Conservation (phyloP, 2,329 filamentous ascomycete genomes). For the Knoxdaviesia capensis region DNA sequence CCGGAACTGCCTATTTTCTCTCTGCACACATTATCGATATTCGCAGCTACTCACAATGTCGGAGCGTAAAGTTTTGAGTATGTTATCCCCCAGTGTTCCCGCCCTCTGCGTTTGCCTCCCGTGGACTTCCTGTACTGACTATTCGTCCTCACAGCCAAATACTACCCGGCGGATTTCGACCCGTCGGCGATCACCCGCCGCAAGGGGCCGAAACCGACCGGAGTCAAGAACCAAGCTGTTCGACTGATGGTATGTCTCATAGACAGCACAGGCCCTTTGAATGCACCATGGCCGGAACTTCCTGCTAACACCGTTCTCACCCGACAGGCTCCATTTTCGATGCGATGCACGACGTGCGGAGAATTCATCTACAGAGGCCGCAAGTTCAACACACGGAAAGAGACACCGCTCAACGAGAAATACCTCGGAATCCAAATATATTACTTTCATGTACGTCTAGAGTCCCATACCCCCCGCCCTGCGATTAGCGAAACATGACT, state of each 20-base stretch:
- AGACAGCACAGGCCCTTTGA: conserved; percentile 26
- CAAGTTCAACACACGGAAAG: conserved; percentile 91
- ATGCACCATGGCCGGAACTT: conserved; percentile 54
- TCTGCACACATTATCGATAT: not conserved
- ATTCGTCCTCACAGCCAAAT: conserved; percentile 19
- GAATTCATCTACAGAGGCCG: conserved; percentile 85
- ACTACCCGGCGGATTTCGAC: conserved; percentile 70
- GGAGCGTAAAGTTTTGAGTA: conserved; percentile 58
- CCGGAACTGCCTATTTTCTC: not conserved
- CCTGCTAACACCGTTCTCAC: conserved; percentile 8
- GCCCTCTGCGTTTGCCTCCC: no score
- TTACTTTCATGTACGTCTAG: conserved; percentile 43
- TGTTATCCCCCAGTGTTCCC: conserved; percentile 7
- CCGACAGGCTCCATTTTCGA: conserved; percentile 14
- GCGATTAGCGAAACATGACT: not conserved
- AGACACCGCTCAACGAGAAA: conserved; percentile 69
- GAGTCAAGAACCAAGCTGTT: conserved; percentile 68
- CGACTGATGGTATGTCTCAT: conserved; percentile 44
- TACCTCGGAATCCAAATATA: conserved; percentile 80
- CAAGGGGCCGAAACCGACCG: conserved; percentile 47
- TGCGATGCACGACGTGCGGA: conserved; percentile 26
- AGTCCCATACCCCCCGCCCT: not conserved
- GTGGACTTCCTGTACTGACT: conserved; percentile 1
- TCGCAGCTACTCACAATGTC: conserved; percentile 38
- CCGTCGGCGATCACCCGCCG: conserved; percentile 58